Conservation (phyloP, 257 asterid genomes). For the Lycium ferocissimum region DNA sequence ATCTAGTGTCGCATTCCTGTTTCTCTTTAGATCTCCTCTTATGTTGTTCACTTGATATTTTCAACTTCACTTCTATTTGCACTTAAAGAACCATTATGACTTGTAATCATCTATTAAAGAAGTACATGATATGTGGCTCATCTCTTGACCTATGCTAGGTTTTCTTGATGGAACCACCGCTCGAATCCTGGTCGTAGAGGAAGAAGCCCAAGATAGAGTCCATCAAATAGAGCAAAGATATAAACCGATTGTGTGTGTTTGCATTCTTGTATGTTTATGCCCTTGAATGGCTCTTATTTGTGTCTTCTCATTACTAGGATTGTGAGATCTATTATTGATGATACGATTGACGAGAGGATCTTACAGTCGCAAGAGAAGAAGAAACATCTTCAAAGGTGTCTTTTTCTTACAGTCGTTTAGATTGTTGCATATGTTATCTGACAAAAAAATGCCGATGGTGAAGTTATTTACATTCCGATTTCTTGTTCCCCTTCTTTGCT, state of each 20-base stretch:
- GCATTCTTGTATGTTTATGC: neutral
- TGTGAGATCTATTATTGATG: conserved; percentile 76
- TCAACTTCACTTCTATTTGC: too few relatives aligned
- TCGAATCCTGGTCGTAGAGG: conserved; percentile 94
- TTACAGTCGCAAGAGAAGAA: conserved; percentile 88
- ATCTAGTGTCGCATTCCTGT: neutral
- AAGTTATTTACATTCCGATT: too few relatives aligned
- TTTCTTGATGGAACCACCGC: conserved; percentile 96
- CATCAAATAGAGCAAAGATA: conserved; percentile 87
- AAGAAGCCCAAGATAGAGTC: conserved; percentile 90
- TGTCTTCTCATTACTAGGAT: conserved; percentile 50
- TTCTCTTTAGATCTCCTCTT: too few relatives aligned
- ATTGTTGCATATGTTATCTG: too few relatives aligned
- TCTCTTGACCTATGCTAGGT: conserved; percentile 47
- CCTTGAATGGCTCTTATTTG: neutral
- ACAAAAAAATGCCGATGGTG: too few relatives aligned
- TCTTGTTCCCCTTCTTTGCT: too few relatives aligned
- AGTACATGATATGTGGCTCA: neutral
- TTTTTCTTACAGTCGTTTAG: too few relatives aligned
- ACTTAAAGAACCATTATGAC: neutral
- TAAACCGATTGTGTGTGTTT: conserved; percentile 70
- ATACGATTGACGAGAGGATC: conserved; percentile 84
- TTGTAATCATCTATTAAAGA: too few relatives aligned
- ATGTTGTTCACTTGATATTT: neutral
- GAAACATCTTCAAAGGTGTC: conserved; percentile 39